phyloP scores from a whole-genome alignment of 2,329 filamentous ascomycete genomes.

The Fusarium mexicanum region DNA sequence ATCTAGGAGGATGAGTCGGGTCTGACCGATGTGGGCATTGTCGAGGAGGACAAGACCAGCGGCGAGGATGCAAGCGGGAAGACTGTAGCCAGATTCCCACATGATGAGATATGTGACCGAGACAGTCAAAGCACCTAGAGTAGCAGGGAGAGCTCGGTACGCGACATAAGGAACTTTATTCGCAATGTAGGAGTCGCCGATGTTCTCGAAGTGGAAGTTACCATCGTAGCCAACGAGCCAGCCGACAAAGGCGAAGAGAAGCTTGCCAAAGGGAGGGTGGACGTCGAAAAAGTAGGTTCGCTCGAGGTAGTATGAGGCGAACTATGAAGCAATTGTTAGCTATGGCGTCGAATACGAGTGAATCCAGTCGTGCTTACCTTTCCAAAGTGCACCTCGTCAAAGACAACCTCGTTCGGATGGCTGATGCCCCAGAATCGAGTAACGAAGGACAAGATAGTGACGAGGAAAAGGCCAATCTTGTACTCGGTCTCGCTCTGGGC shows the following conservation, averaged over 20 bases:
- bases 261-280: constrained; percentile 97
- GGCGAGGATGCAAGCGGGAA: constrained; percentile 90
- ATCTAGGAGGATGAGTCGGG: constrained; percentile 92
- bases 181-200: constrained; percentile 95
- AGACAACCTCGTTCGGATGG: constrained; percentile 96
- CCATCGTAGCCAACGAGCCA: constrained; percentile 98
- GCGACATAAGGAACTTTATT: constrained; percentile 98
- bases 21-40: constrained; percentile 98
- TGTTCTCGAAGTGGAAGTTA: constrained; percentile 98
- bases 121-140: constrained; percentile 91
- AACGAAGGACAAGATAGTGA: constrained; percentile 85
- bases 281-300: constrained; percentile 99
- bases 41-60: constrained; percentile 90
- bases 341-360: background rate
- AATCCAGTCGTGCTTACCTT: constrained; percentile 72
- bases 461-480: constrained; percentile 77
- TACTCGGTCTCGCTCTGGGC: constrained; percentile 80
- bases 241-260: constrained; percentile 95
- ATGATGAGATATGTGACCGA: constrained; percentile 96
- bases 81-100: constrained; percentile 99
- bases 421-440: constrained; percentile 97
- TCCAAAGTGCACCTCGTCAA: constrained; percentile 99
- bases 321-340: constrained; percentile 55
- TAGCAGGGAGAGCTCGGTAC: constrained; percentile 90
- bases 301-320: constrained; percentile 86